phyloP scores from a whole-genome alignment of 75 land plant genomes.

The Pinus albicaulis region DNA sequence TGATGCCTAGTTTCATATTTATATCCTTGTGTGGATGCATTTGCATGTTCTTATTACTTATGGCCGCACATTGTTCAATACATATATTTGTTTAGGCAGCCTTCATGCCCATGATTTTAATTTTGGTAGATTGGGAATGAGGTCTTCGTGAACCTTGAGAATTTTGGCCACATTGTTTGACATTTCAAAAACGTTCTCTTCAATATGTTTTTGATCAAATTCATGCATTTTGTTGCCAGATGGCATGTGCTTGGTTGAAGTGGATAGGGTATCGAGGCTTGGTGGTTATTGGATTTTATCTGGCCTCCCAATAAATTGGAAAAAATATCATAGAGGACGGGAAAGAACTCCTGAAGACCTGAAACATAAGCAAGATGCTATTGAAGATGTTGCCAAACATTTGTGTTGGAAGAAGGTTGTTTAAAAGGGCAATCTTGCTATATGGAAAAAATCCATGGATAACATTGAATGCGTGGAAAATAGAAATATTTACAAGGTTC shows the following conservation, averaged over 20 bases:
- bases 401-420: slow-evolving; percentile 84
- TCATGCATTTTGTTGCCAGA: slow-evolving; percentile 36
- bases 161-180: not conserved
- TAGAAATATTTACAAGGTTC: slow-evolving; percentile 29
- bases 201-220: slow-evolving; percentile 2
- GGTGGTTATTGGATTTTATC: slow-evolving; percentile 62
- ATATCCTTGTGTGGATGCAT: not conserved
- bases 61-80: not conserved
- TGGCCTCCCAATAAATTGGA: slow-evolving; percentile 57
- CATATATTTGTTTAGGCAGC: not conserved
- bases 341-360: slow-evolving; percentile 76
- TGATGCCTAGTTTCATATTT: not conserved
- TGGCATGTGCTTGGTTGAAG: slow-evolving; percentile 76
- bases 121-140: not conserved
- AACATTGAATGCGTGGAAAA: slow-evolving; percentile 56
- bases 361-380: slow-evolving; percentile 67
- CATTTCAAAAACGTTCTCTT: not conserved
- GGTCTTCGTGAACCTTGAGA: not conserved
- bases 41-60: no score
- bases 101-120: not conserved
- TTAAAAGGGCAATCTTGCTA: slow-evolving; percentile 65
- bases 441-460: slow-evolving; percentile 83
- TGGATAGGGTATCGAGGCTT: slow-evolving; percentile 85
- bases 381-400: slow-evolving; percentile 63
- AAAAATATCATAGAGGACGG: slow-evolving; percentile 76